A percentile compares a stretch with the other conserved stretches of the same genome.
phyloP scores from a whole-genome alignment of 108 stramenopile species.

The Cyclostephanos tholiformis region DNA sequence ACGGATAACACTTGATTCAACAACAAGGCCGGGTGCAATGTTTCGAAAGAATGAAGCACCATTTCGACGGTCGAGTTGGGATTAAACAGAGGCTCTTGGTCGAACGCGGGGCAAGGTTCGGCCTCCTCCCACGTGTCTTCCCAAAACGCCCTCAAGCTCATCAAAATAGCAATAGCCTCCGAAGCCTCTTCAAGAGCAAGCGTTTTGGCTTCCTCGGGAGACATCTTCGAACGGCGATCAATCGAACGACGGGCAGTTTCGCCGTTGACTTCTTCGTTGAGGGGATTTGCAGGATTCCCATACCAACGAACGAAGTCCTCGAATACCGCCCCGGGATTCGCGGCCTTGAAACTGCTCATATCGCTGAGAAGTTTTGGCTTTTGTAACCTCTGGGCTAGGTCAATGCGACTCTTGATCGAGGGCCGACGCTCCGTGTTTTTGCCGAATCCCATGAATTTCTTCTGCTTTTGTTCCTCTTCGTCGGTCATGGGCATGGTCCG shows the following conservation, averaged over 20 bases:
- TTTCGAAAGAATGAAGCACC: conserved; percentile 79
- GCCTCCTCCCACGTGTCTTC: conserved; percentile 78
- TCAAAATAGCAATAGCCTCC: conserved; percentile 69
- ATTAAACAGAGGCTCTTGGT: conserved; percentile 84
- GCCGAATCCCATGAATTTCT: conserved; percentile 52
- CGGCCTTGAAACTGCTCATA: conserved; percentile 89
- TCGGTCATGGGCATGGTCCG: conserved; percentile 81
- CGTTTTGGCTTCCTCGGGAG: conserved; percentile 37
- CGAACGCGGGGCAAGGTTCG: conserved; percentile 61
- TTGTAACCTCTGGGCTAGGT: conserved; percentile 72
- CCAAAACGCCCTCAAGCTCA: conserved; percentile 80
- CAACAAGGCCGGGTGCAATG: conserved; percentile 81
- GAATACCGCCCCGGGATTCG: conserved; percentile 71
- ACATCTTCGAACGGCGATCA: conserved; percentile 29
- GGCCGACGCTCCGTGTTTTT: conserved; percentile 17
- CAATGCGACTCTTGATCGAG: conserved; percentile 61
- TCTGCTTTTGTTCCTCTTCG: conserved; percentile 70
- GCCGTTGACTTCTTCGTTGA: conserved; percentile 64
- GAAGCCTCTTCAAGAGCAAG: conserved; percentile 63
- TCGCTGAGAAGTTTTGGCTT: conserved; percentile 81
- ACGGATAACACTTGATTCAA: conserved; percentile 82
- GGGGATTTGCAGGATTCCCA: conserved; percentile 77
- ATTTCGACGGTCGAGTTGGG: conserved; percentile 75
- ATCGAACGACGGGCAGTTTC: conserved; percentile 24
- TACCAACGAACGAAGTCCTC: conserved; percentile 89